Evolutionary conservation across 805 yeast genomes (phyloP), one percentile per base, ranked within the genome.

Genomic region (Starmerella kuoi): DNA sequence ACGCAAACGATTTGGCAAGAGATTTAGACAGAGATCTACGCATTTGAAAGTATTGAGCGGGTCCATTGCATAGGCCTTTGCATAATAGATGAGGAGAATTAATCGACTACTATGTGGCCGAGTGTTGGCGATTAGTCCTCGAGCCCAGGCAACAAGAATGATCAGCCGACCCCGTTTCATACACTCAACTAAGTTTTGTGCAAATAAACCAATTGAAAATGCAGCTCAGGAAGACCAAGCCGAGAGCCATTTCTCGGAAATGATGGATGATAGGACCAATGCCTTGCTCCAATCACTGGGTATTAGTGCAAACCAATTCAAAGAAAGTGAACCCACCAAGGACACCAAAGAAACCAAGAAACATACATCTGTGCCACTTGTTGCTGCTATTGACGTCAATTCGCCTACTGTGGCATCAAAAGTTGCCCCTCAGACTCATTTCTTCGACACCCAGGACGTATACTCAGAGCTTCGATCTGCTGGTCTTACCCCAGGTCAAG

Each of bases 381-480:
- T 19, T 5, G 22, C 32, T 5, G 31, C 17, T 6, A 8, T 21
- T 4, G 27, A 34, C 15, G 27, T 34, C 18, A 20, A 17, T 11
- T 21, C 28, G 27, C 31, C 23, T 14, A 33, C 17, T 17, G 15
- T 9, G 8, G n/a, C 24, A 17, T 14, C 19, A 2, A 21, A 20
- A n/a, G 18, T 3, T 18, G 18, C 15, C 1, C 15, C 42, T 18
- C 7, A 9, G 26, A 37, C 32, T 27, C 15, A 28, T n/a, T 52
- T 60, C 38, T 67, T 85, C 38, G 82, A 84, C 36, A 78, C 87
- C 1, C 76, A 77, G 58, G 65, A 63, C 31, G 72, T 80, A 0
- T 79, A 66, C 53, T 65, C 69, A 18, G 69, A 71, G 40, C 66
- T 84, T 17, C 58, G 58, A 15, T 55, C 58, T 0, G 65, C 79